Evolutionary conservation across 768 basidiomycete species (phyloP), one percentile per base, ranked within the genome.

Genomic region (Hygrophorus russula): DNA sequence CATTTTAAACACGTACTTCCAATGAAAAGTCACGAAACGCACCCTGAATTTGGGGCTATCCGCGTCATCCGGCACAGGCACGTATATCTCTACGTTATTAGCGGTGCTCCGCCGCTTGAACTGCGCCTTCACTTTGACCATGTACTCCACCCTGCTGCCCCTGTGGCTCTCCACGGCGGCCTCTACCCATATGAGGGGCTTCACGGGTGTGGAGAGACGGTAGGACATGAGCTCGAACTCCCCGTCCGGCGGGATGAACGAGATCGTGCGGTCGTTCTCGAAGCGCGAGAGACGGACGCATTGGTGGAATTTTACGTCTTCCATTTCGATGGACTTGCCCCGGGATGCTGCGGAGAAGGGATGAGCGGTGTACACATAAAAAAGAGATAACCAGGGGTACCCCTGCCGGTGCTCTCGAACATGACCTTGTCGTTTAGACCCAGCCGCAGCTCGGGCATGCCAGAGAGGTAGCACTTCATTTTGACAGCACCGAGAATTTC

Each of bases 231-330:
- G 76, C 57, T 97, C 96, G 56, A 99, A 98, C 60, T 97, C 94
- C 55, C 96, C 96, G 58, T 98, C 94, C 3, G 96, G 94, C 0
- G 96, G 96, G 54, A 98, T 99, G 67, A 99, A 99, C 29, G 89
- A 92, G 57, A 98, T 99, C 0, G 94, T 98, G 47, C 96, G 83
- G 65, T 99, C 94, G 61, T 96, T 97, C 58, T 99, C 96, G 57
- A 99, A 99, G 5, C 94, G 80, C 8, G 92, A 85, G 17, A 99
- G 73, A 8, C 96, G 89, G 9, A 98, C 96, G 56, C 96, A 99
- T 71, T 99, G 96, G 58, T 99, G 96, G 68, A 99, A 99, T 61
- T 97, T 97, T 67, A 97, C 90, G 55, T 98, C 96, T 60, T 99
- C 96, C 87, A 99, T 96, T 65, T 99, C 96, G 52, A 99, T 96